Evolutionary conservation across 1,139 yeast species (phyloP).

Genomic region (Cylindricascospora bacillispora): DNA sequence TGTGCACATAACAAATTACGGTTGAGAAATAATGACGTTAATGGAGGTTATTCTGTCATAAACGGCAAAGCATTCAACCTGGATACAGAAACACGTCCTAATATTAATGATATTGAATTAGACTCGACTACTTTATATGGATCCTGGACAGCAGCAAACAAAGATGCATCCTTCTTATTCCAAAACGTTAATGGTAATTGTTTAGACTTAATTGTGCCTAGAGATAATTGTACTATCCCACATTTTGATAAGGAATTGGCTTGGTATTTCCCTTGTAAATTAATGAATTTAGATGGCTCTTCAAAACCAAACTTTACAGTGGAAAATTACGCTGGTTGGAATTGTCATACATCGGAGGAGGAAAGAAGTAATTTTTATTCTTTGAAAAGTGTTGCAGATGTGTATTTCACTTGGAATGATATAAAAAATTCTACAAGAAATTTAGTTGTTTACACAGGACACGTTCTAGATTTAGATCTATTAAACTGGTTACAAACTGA

Average conservation of each 20-base stretch:
- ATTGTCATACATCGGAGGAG: slow-evolving; percentile 66
- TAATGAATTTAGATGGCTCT: slow-evolving; percentile 59
- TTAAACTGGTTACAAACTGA: slow-evolving; percentile 59
- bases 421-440: slow-evolving; percentile 58
- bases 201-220: slow-evolving; percentile 66
- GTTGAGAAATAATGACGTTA: slow-evolving; percentile 46
- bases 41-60: slow-evolving; percentile 51
- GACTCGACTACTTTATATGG: slow-evolving; percentile 69
- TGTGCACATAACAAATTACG: slow-evolving; percentile 46
- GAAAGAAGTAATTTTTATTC: slow-evolving; percentile 62
- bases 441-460: slow-evolving; percentile 77
- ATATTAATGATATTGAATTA: slow-evolving; percentile 58
- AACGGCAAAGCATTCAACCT: slow-evolving; percentile 76
- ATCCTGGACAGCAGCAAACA: slow-evolving; percentile 80
- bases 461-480: slow-evolving; percentile 68
- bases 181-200: slow-evolving; percentile 96
- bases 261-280: slow-evolving; percentile 92
- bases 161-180: slow-evolving; percentile 77
- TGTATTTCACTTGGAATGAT: slow-evolving; percentile 86
- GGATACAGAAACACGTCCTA: slow-evolving; percentile 61
- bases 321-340: slow-evolving; percentile 68
- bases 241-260: slow-evolving; percentile 53
- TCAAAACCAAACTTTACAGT: slow-evolving; percentile 46
- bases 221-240: slow-evolving; percentile 60
- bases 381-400: slow-evolving; percentile 54